These are phyloP conservation scores for Mollisia scopiformis DNA, from an alignment of 2,329 filamentous ascomycete species.

Conservation along the genomic window DNA sequence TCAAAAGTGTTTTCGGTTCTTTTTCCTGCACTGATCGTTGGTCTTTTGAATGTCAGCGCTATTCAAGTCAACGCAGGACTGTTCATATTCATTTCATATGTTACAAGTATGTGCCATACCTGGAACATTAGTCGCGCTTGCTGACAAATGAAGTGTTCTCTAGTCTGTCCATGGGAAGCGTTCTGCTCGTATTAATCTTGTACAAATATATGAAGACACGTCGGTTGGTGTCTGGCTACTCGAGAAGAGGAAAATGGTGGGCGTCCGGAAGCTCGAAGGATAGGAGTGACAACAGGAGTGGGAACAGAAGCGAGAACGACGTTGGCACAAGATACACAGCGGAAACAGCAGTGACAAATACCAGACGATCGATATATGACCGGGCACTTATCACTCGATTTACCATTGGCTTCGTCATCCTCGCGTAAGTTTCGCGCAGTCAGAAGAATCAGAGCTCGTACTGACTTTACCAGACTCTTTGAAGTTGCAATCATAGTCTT, in stretches of 20 bases:
- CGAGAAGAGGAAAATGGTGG: slow-evolving; percentile 33
- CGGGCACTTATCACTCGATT: slow-evolving; percentile 49
- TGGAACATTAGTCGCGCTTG: neutral
- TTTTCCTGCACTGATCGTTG: slow-evolving; percentile 40
- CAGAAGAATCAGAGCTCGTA: neutral
- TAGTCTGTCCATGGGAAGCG: slow-evolving; percentile 40
- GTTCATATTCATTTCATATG: slow-evolving; percentile 42
- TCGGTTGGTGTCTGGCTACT: slow-evolving; percentile 37
- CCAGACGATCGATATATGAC: slow-evolving; percentile 45
- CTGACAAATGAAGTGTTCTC: slow-evolving; percentile 40
- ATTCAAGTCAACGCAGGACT: slow-evolving; percentile 34
- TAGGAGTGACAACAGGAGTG: slow-evolving; percentile 10
- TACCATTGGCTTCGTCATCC: slow-evolving; percentile 45
- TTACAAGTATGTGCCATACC: slow-evolving; percentile 39
- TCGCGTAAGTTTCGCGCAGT: slow-evolving; percentile 33
- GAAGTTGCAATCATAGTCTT: slow-evolving; percentile 44
- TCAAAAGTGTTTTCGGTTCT: slow-evolving; percentile 42
- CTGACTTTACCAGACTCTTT: slow-evolving; percentile 36
- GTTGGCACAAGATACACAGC: slow-evolving; percentile 15
- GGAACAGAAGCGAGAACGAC: slow-evolving; percentile 8
- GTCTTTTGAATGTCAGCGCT: slow-evolving; percentile 34
- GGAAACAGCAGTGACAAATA: slow-evolving; percentile 10
- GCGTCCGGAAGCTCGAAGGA: slow-evolving; percentile 23
- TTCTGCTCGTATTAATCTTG: slow-evolving; percentile 44
- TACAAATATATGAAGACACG: slow-evolving; percentile 45